These are phyloP conservation scores for Pseudocohnilembus persalinus DNA, from an alignment of 169 alveolate genomes.

Conservation along the genomic window DNA sequence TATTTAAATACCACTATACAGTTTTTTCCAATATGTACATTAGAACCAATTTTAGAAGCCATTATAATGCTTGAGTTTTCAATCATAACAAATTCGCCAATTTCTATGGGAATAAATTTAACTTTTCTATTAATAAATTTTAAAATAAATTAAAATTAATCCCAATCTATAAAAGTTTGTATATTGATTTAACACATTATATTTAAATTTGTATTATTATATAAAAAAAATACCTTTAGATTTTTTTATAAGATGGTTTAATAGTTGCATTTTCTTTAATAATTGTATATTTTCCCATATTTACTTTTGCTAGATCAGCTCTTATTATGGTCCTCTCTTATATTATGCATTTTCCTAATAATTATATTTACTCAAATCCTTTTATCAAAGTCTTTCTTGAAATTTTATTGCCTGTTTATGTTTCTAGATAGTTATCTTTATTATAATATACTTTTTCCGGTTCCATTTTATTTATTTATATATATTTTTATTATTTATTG, in stretches of 20 bases:
- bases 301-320: slow-evolving; percentile 74
- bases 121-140: slow-evolving; percentile 32
- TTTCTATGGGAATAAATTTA: slow-evolving; percentile 53
- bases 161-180: neutral
- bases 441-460: slow-evolving; percentile 19
- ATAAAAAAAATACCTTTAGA: neutral
- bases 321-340: slow-evolving; percentile 59
- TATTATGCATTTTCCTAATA: slow-evolving; percentile 60
- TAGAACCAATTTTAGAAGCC: slow-evolving; percentile 69
- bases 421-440: slow-evolving; percentile 29
- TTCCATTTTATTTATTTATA: slow-evolving; percentile 12
- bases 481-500: no score
- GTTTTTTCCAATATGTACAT: slow-evolving; percentile 79
- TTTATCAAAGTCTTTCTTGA: slow-evolving; percentile 34
- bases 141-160: neutral
- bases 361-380: slow-evolving; percentile 61
- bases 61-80: slow-evolving; percentile 64
- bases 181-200: neutral
- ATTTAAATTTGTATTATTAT: neutral
- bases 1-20: slow-evolving; percentile 55
- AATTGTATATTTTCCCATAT: slow-evolving; percentile 60
- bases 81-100: slow-evolving; percentile 73
- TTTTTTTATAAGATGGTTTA: neutral
- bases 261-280: slow-evolving; percentile 25
- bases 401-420: slow-evolving; percentile 40